phyloP scores from a whole-genome alignment of 2,329 filamentous ascomycete genomes.

The Aspergillus flavus region DNA sequence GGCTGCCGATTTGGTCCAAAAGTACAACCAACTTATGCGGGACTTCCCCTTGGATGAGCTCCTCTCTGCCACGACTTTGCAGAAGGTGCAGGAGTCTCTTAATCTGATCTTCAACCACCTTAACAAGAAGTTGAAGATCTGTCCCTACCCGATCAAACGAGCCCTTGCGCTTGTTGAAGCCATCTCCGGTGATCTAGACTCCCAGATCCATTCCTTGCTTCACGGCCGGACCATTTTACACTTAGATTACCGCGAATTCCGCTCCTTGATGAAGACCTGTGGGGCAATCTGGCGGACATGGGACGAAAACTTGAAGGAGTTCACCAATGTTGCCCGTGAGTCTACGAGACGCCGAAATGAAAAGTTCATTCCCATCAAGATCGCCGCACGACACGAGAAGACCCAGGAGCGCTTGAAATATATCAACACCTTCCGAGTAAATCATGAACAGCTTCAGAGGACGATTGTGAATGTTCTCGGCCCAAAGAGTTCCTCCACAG shows the following conservation, averaged over 20 bases:
- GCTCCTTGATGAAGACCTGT: slow-evolving; percentile 77
- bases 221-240: slow-evolving; percentile 88
- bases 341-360: slow-evolving; percentile 91
- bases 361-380: slow-evolving; percentile 98
- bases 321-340: slow-evolving; percentile 95
- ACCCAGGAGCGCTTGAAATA: slow-evolving; percentile 91
- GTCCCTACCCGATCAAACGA: slow-evolving; percentile 89
- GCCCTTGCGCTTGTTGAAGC: slow-evolving; percentile 94
- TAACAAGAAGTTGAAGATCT: slow-evolving; percentile 97
- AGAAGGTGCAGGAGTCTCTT: slow-evolving; percentile 87
- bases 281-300: slow-evolving; percentile 87
- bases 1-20: slow-evolving; percentile 92
- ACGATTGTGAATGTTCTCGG: slow-evolving; percentile 98
- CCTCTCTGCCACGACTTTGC: slow-evolving; percentile 83
- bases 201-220: slow-evolving; percentile 80
- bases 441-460: slow-evolving; percentile 94
- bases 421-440: slow-evolving; percentile 90
- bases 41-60: slow-evolving; percentile 97
- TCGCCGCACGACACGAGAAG: slow-evolving; percentile 81
- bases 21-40: slow-evolving; percentile 98
- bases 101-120: slow-evolving; percentile 88
- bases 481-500: slow-evolving; percentile 65
- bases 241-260: slow-evolving; percentile 88
- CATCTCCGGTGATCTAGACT: slow-evolving; percentile 90
- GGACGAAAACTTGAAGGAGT: slow-evolving; percentile 97